Base-by-base conservation (phyloP, 768 basidiomycete species). In the Saitozyma sp. region DNA sequence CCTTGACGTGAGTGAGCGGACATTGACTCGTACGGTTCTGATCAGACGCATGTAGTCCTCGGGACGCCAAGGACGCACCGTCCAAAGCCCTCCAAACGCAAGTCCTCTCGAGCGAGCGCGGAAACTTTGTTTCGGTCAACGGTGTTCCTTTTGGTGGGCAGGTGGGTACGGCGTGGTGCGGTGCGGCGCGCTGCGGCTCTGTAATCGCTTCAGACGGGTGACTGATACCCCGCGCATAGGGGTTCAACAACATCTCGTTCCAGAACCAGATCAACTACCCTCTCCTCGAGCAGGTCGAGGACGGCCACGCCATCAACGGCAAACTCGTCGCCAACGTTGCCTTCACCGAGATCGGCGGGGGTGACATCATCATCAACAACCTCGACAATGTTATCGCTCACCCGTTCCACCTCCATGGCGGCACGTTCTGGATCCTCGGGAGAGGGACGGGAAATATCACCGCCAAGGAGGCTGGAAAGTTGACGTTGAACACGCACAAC, bases 401-500 rank as follows among this genome's bases (percentile, higher is more conserved):
- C 39, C 70, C 70, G 2, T 64, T 63, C 39, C 70, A 71, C 51
- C 46, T 71, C 13, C 70, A 71, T 43, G 70, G 70, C 37, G 49
- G 60, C n/a, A 49, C 56, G 6, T 71, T 71, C 64, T 65, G 57
- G 49, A 16, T 71, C 11, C 57, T 71, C 37, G 64, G 56, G 17
- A 42, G 70, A 20, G 70, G 70, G 8, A 38, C 54, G n/a, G 70
- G 70, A 1, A 62, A 40, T 51, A 49, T 71, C 19, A 42, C 65
- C 58, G 14, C 45, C 10, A 41, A 48, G n/a, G 19, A 54, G 19
- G 46, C 45, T 14, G 8, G 19, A 11, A 8, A 29, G n/a, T 37
- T 37, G 17, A 8, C 46, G 29, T 40, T 83, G 51, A 79, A 75
- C 43, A 73, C 75, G 50, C 73, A 56, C 62, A 80, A 83, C 55